phyloP scores from a whole-genome alignment of 352 stramenopile species.

The Phytophthora brassicae region DNA sequence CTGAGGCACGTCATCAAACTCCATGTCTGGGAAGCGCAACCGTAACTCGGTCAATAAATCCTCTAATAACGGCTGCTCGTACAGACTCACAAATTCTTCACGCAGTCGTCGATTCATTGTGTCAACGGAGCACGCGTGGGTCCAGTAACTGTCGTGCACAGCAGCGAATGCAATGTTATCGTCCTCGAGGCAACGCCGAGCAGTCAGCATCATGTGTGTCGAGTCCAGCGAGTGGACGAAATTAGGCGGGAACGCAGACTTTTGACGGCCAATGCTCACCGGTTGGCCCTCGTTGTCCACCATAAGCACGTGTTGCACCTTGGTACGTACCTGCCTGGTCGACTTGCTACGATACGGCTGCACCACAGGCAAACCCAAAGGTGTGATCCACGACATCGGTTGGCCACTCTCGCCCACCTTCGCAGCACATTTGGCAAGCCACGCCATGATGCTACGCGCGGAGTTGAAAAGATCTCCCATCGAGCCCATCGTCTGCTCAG shows the following conservation, averaged over 20 bases:
- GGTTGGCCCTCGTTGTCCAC: conserved; percentile 60
- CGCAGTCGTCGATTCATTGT: conserved; percentile 94
- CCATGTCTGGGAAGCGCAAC: conserved; percentile 94
- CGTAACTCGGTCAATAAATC: conserved; percentile 92
- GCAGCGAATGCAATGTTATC: conserved; percentile 95
- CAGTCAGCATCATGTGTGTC: conserved; percentile 99
- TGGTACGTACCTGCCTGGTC: conserved; percentile 78
- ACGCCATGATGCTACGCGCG: conserved; percentile 95
- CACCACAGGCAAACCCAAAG: conserved; percentile 97
- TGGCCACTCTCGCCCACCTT: conserved; percentile 85
- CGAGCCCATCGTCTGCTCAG: conserved; percentile 94
- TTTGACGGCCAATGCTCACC: conserved; percentile 87
- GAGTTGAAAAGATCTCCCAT: conserved; percentile 97
- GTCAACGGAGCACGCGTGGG: conserved; percentile 94
- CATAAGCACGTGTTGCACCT: conserved; percentile 90
- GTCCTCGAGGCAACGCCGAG: conserved; percentile 90
- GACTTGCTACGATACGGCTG: conserved; percentile 95
- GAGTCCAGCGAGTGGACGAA: conserved; percentile 99
- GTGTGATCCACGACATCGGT: conserved; percentile 98
- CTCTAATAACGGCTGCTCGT: conserved; percentile 96
- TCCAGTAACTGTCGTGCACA: conserved; percentile 99
- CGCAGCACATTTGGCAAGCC: conserved; percentile 70
- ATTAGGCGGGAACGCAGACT: conserved; percentile 98
- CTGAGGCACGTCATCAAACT: conserved; percentile 94
- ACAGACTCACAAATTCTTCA: conserved; percentile 98